Percentiles rank a stretch among this genome's conserved stretches.
These are phyloP conservation scores for Psophocarpus tetragonolobus DNA, from an alignment of 306 rosid species.

Conservation along the genomic window DNA sequence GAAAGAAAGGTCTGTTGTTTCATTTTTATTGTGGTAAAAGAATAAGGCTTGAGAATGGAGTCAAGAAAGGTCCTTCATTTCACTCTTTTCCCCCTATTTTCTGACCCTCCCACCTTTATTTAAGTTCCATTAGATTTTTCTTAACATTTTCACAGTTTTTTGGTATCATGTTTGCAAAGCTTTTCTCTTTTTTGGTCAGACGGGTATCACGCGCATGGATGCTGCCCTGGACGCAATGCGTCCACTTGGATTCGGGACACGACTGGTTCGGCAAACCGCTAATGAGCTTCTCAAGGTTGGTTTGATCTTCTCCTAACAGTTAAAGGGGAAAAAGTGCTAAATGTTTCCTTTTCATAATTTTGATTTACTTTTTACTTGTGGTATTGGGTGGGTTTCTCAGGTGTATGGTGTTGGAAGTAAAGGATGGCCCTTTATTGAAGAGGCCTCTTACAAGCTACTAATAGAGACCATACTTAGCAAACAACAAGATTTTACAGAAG, in stretches of 20 bases:
- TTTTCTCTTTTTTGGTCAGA: neutral
- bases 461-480: conserved; percentile 46
- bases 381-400: conserved; percentile 29
- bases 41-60: conserved; percentile 24
- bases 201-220: conserved; percentile 40
- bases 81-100: neutral
- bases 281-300: conserved; percentile 45
- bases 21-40: conserved; percentile 1
- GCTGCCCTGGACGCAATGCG: conserved; percentile 50
- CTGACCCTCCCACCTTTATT: neutral
- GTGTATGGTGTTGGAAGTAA: conserved; percentile 49
- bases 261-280: conserved; percentile 32
- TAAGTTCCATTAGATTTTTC: neutral
- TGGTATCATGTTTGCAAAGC: neutral
- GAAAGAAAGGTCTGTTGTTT: neutral
- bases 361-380: neutral
- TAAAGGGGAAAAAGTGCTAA: neutral
- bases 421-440: conserved; percentile 56
- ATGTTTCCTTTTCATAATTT: neutral
- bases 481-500: conserved; percentile 12
- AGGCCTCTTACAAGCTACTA: conserved; percentile 41
- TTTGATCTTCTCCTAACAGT: neutral
- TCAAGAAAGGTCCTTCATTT: conserved; percentile 37
- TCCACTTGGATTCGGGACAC: conserved; percentile 30
- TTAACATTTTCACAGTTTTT: neutral